phyloP scores from a whole-genome alignment of 73 alveolate species.

The Tetrahymena elliotti region DNA sequence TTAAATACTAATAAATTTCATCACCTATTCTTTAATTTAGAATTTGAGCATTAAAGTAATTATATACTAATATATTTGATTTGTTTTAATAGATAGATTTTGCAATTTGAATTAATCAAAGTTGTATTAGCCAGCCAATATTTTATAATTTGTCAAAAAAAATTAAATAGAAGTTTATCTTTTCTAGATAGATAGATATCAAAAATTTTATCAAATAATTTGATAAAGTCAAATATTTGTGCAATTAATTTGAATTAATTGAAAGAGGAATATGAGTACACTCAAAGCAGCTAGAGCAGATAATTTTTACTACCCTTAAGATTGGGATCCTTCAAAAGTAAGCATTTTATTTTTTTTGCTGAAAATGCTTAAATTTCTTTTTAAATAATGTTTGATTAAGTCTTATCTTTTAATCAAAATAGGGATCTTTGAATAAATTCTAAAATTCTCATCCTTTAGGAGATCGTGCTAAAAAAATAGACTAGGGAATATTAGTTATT shows the following conservation, averaged over 20 bases:
- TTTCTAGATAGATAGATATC: not conserved
- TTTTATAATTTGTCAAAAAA: not conserved
- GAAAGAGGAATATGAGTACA: not conserved
- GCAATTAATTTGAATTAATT: not conserved
- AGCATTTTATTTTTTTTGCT: no score
- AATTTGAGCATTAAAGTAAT: no score
- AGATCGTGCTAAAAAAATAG: constrained; percentile 1
- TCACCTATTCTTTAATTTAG: no score
- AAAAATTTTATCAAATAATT: no score
- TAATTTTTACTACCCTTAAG: not conserved
- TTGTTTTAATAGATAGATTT: no score
- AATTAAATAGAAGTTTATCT: not conserved
- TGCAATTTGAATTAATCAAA: not conserved
- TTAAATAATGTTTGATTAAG: not conserved
- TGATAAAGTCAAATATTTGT: not conserved
- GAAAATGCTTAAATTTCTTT: no score
- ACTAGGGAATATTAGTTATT: constrained; percentile 4
- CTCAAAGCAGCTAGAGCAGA: constrained; percentile 32
- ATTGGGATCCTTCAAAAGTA: not conserved
- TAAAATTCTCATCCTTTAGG: constrained; percentile 3
- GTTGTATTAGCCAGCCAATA: not conserved
- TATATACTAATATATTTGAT: no score
- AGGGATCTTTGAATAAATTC: constrained; percentile 16
- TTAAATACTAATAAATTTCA: no score
- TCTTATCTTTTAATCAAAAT: not conserved